These are phyloP conservation scores for Saturnispora zaruensis DNA, from an alignment of 805 yeast species.

Conservation along the genomic window DNA sequence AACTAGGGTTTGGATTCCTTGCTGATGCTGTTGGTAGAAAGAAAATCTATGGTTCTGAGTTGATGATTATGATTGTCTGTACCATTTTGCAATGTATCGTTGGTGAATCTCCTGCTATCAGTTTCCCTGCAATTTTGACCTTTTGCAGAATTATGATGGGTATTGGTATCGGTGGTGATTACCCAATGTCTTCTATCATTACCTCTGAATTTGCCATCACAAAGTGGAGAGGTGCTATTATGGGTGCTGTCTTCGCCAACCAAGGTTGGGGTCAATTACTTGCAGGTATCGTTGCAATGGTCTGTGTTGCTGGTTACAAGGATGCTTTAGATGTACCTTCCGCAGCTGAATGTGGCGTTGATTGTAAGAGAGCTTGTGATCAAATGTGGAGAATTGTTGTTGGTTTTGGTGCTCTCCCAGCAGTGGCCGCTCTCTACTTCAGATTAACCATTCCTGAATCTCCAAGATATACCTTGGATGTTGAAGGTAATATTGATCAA, in stretches of 20 bases:
- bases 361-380: slow-evolving; percentile 73
- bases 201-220: slow-evolving; percentile 90
- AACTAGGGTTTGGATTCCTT: slow-evolving; percentile 70
- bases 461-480: slow-evolving; percentile 82
- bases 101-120: slow-evolving; percentile 65
- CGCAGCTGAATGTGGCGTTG: slow-evolving; percentile 56
- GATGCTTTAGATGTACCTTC: slow-evolving; percentile 43
- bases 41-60: slow-evolving; percentile 77
- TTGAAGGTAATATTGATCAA: slow-evolving; percentile 45
- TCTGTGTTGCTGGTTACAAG: slow-evolving; percentile 73
- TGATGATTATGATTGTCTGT: slow-evolving; percentile 75
- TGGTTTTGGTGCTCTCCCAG: slow-evolving; percentile 90
- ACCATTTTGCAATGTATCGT: slow-evolving; percentile 68
- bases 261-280: slow-evolving; percentile 94
- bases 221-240: slow-evolving; percentile 96
- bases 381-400: slow-evolving; percentile 90
- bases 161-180: slow-evolving; percentile 96
- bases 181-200: slow-evolving; percentile 87
- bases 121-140: slow-evolving; percentile 64
- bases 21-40: slow-evolving; percentile 85
- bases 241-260: slow-evolving; percentile 94
- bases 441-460: slow-evolving; percentile 93
- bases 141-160: slow-evolving; percentile 85
- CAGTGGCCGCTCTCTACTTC: slow-evolving; percentile 73
- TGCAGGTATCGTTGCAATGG: slow-evolving; percentile 76